Evolutionary conservation across 1,139 yeast species (phyloP).

Genomic region (Blastobotrys raffinosifermentans): DNA sequence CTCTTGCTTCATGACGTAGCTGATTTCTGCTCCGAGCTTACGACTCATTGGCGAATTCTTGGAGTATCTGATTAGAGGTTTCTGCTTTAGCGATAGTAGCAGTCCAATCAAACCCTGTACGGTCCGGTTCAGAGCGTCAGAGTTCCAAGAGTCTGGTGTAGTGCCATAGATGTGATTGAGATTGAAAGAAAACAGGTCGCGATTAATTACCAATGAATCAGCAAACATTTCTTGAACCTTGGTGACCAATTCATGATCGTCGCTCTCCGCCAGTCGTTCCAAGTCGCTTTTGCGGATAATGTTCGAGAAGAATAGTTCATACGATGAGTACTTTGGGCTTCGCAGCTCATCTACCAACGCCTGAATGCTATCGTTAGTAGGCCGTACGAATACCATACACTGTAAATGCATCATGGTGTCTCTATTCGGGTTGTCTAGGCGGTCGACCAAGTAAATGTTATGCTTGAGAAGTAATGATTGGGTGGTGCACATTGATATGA

Average conservation of each 20-base stretch:
- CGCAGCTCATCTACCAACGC: slow-evolving; percentile 58
- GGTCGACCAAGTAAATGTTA: slow-evolving; percentile 77
- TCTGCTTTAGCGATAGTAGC: slow-evolving; percentile 63
- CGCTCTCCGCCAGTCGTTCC: slow-evolving; percentile 85
- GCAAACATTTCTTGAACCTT: slow-evolving; percentile 78
- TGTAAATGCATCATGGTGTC: slow-evolving; percentile 78
- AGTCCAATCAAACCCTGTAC: slow-evolving; percentile 56
- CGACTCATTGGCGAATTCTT: slow-evolving; percentile 55
- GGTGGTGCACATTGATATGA: slow-evolving; percentile 79
- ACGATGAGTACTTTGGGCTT: slow-evolving; percentile 71
- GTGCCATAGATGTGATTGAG: slow-evolving; percentile 30
- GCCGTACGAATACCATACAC: slow-evolving; percentile 76
- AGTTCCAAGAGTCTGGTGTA: slow-evolving; percentile 41
- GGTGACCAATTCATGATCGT: slow-evolving; percentile 72
- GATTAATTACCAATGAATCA: slow-evolving; percentile 71
- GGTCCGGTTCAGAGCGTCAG: slow-evolving; percentile 42
- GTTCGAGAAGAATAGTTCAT: slow-evolving; percentile 72
- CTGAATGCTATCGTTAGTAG: slow-evolving; percentile 59
- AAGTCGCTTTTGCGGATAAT: slow-evolving; percentile 65
- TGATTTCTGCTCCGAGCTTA: slow-evolving; percentile 63
- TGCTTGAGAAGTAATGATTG: slow-evolving; percentile 78
- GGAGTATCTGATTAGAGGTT: slow-evolving; percentile 77
- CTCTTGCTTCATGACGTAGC: slow-evolving; percentile 33
- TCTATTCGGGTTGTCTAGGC: slow-evolving; percentile 53
- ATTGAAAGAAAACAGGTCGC: slow-evolving; percentile 54